Conservation (phyloP, 768 basidiomycete genomes). For the Tricholomella constricta region DNA sequence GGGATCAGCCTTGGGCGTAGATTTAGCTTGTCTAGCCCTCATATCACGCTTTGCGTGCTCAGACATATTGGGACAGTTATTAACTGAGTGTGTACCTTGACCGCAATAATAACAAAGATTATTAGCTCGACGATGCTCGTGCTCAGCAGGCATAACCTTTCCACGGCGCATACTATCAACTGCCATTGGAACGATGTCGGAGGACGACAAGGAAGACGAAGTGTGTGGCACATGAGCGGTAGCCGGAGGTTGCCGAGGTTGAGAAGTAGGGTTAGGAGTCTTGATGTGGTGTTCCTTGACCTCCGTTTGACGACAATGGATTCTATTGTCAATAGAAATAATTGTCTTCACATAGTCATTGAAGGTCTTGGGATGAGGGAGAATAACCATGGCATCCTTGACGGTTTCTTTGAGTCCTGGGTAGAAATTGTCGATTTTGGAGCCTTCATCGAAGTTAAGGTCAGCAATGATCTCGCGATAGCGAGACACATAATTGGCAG, state of each 20-base stretch:
- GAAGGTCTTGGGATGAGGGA: slow-evolving; percentile 13
- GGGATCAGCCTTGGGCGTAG: not conserved
- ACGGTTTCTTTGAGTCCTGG: not conserved
- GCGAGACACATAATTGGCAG: not conserved
- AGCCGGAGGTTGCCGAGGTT: slow-evolving; percentile 1
- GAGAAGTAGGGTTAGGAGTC: not conserved
- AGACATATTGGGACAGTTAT: slow-evolving; percentile 26
- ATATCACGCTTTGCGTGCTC: no score
- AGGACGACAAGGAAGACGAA: slow-evolving; percentile 1
- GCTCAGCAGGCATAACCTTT: slow-evolving; percentile 31
- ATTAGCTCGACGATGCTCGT: slow-evolving; percentile 19
- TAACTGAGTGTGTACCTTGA: slow-evolving; percentile 26
- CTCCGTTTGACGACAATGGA: slow-evolving; percentile 21
- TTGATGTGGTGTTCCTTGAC: not conserved
- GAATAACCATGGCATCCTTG: not conserved
- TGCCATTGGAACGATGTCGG: slow-evolving; percentile 32
- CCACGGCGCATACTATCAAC: slow-evolving; percentile 27
- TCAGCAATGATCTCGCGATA: not conserved
- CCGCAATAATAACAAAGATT: slow-evolving; percentile 40
- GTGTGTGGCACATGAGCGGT: not conserved
- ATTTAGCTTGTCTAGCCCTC: no score
- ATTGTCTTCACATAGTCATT: slow-evolving; percentile 19
- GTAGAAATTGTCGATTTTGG: no score
- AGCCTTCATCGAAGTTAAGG: not conserved
- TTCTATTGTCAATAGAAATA: slow-evolving; percentile 28